Conservation (phyloP, 371 early-diverging fungal species). For the Mucor circinelloides region DNA sequence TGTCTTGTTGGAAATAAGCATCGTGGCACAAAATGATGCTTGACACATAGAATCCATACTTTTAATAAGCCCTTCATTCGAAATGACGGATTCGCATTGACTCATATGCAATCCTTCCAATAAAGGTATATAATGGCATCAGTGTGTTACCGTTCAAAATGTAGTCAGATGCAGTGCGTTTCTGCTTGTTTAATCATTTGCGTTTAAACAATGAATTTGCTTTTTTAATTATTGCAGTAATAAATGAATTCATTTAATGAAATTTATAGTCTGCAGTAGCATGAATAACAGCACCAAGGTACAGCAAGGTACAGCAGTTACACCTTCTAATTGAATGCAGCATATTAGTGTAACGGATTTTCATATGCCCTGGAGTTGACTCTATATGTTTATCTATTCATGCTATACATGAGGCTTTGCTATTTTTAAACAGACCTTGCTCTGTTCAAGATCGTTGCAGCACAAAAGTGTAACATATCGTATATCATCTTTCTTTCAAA, state of each 20-base stretch:
- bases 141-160: not conserved
- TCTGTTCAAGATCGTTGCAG: not conserved
- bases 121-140: not conserved
- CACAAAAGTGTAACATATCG: not conserved
- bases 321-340: not conserved
- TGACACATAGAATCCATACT: not conserved
- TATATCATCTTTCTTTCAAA: too few relatives aligned
- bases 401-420: not conserved
- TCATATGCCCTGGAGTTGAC: not conserved
- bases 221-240: not conserved
- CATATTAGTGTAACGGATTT: not conserved
- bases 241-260: not conserved
- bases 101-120: not conserved
- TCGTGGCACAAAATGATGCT: not conserved
- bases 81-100: not conserved
- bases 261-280: not conserved
- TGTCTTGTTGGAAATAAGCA: not conserved
- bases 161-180: not conserved
- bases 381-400: too few relatives aligned
- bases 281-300: not conserved
- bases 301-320: too few relatives aligned
- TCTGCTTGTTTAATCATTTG: not conserved
- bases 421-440: not conserved
- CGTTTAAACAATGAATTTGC: not conserved
- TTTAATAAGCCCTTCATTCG: not conserved